Evolutionary conservation across 352 stramenopile genomes (phyloP), one percentile per base, ranked within the genome.

Genomic region (Nothophytophthora sp.): DNA sequence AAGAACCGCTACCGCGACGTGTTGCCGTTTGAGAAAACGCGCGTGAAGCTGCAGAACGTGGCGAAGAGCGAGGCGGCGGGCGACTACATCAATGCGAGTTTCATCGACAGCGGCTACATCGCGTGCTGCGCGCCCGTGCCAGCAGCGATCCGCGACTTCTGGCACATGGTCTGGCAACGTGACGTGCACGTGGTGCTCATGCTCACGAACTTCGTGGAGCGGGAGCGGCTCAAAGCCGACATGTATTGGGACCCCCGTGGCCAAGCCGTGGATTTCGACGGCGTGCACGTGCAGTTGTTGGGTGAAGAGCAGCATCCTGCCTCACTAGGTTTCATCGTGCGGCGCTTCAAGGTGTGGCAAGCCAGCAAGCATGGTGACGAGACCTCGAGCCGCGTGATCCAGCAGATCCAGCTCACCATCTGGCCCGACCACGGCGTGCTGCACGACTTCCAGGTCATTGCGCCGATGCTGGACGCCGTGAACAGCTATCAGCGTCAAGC

Each of bases 171-270:
- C 2, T 92, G 80, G 81, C 61, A 90, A 29, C 73, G 61, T 36
- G 65, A 90, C 44, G 81, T 92, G 8, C 69, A 90, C 23, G 81
- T 92, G 19, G 68, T 95, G n/a, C 75, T 92, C 49, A 95, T 95
- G 81, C 81, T 95, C 28, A 95, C 84, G 7, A 91, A 92, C 57
- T 95, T 92, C 53, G 67, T 95, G 20, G 84, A 95, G 60, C 57
- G 74, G 23, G 63, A 90, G 40, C 66, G 81, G 19, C 53, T 74
- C 27, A 92, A 90, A 53, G 83, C 83, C 0, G 78, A 92, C 46
- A 16, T 86, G 30, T 92, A 94, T 52, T 94, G 83, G 81, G 70
- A 90, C 25, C 40, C 67, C 9, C 48, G 34, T 3, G 72, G 74
- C 15, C 40, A 74, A 10, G 20, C 41, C 16, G 67, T 89, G 16